Evolutionary conservation across 306 rosid genomes (phyloP), one percentile per base, ranked within the genome.

Genomic region (Vigna trinervia): DNA sequence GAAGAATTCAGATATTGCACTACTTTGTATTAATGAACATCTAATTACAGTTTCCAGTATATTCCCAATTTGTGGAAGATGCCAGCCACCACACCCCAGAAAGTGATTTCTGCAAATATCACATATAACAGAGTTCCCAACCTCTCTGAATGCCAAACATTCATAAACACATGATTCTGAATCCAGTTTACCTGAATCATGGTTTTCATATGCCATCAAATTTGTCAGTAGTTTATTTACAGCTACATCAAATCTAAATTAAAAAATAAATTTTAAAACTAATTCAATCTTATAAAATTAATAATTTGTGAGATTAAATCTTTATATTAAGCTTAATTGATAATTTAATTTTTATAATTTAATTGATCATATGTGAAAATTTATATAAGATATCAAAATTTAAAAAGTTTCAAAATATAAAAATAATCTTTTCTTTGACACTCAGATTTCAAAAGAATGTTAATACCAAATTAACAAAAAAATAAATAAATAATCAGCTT

Each of bases 51-150:
- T 84, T 89, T 90, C 97, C 98, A 94, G 56, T 94, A 92, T 30
- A 94, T 84, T 85, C 88, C 69, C 36, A 91, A 76, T 84, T 84
- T 94, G 88, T 94, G 98, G 80, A 92, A 82, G 58, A 94, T 81
- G 61, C 98, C 94, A 19, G 97, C 73, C 74, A 94, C 93, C 71
- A 94, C 89, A 39, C 65, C 90, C 97, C 94, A 91, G 71, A 91
- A 94, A 41, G 87, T 72, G 83, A 91, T 91, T 84, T 91, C 94
- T 41, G 89, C 96, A 85, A 90, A 94, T 62, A 94, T 88, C 26
- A 94, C 98, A 77, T 94, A 91, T 23, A 91, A 73, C 46, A 94
- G 80, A 36, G 97, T 91, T 77, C 96, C 98, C 14, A 87, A 76
- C 68, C 81, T 91, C 82, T 89, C 84, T 45, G 94, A 90, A 63